Evolutionary conservation across 139 green algal species (phyloP), one percentile per base, ranked within the genome.

Genomic region (Chlorella ohadii): DNA sequence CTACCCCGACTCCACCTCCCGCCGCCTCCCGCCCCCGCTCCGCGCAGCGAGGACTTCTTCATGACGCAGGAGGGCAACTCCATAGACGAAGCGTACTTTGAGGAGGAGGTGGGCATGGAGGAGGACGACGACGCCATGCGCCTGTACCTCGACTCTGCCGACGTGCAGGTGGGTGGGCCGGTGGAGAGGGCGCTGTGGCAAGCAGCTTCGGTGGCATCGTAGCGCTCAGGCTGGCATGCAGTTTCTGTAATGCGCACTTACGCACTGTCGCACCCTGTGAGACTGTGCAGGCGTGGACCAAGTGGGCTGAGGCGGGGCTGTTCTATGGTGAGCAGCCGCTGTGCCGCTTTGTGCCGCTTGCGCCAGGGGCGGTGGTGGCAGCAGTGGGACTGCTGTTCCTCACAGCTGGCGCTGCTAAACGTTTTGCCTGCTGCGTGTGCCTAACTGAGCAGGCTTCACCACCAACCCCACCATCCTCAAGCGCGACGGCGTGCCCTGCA

Each of bases 391-490:
- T 20, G 63, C 63, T 36, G 28, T 1, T 17, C 38, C 5, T 6
- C 22, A 16, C 61, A 33, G 28, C 2, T 16, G 2, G 59, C 28
- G 59, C 59, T n/a, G 20, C 59, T 33, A 9, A 9, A 59, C 15
- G 51, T 13, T 13, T 2, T 59, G 51, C 51, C 11, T 59, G 11
- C 12, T 20, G 12, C 38, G 63, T 3, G 38, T 39, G 22, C 20
- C 25, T n/a, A n/a, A n/a, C 70, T 56, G 4, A 16, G 74, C 79
- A 83, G 94, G 94, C 51, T 91, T 96, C 63, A 98, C 95, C 0
- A 98, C 94, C 27, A 98, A 98, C 81, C 94, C 95, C 19, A 73
- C 74, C 57, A 95, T 98, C 47, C 82, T 98, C 12, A 88, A 95
- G 41, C 75, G 89, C 0, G 93, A 95, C 72, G 85, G 84, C 41